Conservation (phyloP, 768 basidiomycete species). For the Hericium erinaceus region DNA sequence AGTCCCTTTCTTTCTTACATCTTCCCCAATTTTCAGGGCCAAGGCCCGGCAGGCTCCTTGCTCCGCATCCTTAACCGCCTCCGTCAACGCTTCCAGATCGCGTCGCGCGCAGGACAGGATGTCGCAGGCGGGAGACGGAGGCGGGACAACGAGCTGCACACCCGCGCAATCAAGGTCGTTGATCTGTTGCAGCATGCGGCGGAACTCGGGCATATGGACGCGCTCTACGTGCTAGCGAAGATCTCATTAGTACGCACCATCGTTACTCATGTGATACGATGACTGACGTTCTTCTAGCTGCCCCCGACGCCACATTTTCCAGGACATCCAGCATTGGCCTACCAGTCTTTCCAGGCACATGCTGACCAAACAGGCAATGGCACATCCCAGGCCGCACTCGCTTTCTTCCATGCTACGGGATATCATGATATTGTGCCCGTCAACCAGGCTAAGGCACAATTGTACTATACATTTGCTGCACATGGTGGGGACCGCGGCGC, state of each 20-base stretch:
- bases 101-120: conserved; percentile 25
- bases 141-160: conserved; percentile 56
- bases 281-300: conserved; percentile 35
- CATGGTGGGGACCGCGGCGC: conserved; percentile 81
- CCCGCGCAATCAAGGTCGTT: conserved; percentile 73
- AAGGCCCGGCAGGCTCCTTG: conserved; percentile 64
- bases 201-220: conserved; percentile 68
- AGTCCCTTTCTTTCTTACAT: conserved; percentile 50
- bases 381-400: conserved; percentile 76
- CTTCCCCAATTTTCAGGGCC: conserved; percentile 64
- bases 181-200: conserved; percentile 75
- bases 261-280: background rate
- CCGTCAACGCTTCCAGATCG: conserved; percentile 36
- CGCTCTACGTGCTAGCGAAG: conserved; percentile 56
- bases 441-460: conserved; percentile 73
- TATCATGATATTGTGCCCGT: conserved; percentile 55
- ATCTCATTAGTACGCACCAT: conserved; percentile 49
- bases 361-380: conserved; percentile 71
- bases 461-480: conserved; percentile 92
- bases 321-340: conserved; percentile 52
- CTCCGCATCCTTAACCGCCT: conserved; percentile 62
- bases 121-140: conserved; percentile 33
- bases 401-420: conserved; percentile 85
- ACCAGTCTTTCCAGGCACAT: conserved; percentile 52
- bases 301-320: conserved; percentile 63